Evolutionary conservation across 2,329 filamentous ascomycete species (phyloP).

Genomic region (Colletotrichum brevisporum): DNA sequence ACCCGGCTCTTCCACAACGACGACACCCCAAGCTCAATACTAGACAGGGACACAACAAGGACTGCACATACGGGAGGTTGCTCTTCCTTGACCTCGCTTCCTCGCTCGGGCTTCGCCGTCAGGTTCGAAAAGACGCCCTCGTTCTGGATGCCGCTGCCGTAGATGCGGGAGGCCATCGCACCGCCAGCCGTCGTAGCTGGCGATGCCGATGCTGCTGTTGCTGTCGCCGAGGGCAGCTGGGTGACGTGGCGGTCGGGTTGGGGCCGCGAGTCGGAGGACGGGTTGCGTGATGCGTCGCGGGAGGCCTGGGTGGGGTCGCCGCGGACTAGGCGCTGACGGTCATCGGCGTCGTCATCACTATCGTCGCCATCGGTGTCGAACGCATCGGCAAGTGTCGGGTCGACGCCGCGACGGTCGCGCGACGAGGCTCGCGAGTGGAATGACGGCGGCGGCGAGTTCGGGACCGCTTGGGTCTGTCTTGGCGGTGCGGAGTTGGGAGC

Average conservation of each 20-base stretch:
- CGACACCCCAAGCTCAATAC: no score
- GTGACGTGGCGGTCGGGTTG: slow-evolving; percentile 41
- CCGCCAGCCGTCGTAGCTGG: slow-evolving; percentile 34
- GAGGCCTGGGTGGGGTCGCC: slow-evolving; percentile 62
- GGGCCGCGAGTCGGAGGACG: slow-evolving; percentile 39
- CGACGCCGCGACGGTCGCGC: slow-evolving; percentile 66
- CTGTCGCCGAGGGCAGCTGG: slow-evolving; percentile 45
- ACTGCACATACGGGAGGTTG: slow-evolving; percentile 84
- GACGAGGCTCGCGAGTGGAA: slow-evolving; percentile 87
- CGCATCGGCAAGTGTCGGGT: slow-evolving; percentile 90
- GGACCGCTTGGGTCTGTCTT: slow-evolving; percentile 53
- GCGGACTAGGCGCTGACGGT: slow-evolving; percentile 88
- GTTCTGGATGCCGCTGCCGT: slow-evolving; percentile 82
- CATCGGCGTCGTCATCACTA: slow-evolving; percentile 81
- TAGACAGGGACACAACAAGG: background rate
- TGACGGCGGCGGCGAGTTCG: slow-evolving; percentile 80
- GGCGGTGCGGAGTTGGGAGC: slow-evolving; percentile 52
- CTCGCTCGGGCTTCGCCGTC: slow-evolving; percentile 87
- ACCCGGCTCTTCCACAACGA: slow-evolving; percentile 2
- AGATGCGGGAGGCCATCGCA: slow-evolving; percentile 65
- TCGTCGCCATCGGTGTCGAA: slow-evolving; percentile 89
- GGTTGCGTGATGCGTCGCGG: slow-evolving; percentile 40
- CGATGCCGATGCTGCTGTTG: background rate
- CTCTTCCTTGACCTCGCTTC: slow-evolving; percentile 86
- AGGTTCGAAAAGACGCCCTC: slow-evolving; percentile 98